Conservation (phyloP, 352 stramenopile species). For the Elongisporangium anandrum region DNA sequence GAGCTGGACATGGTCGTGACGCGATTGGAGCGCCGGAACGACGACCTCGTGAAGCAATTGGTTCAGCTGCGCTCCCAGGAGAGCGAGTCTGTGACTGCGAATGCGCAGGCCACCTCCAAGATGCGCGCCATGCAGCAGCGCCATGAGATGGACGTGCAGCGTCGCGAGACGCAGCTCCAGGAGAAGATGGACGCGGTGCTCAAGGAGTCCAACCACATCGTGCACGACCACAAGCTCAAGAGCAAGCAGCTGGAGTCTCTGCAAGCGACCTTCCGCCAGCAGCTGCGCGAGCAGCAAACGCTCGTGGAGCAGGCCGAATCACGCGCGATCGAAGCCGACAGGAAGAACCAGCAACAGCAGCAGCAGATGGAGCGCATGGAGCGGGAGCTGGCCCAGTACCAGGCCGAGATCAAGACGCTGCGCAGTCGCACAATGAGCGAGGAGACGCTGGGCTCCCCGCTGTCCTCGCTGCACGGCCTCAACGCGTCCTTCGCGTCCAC, state of each 20-base stretch:
- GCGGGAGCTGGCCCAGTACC: slow-evolving; percentile 8
- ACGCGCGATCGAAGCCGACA: slow-evolving; percentile 13
- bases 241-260: slow-evolving; percentile 24
- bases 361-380: slow-evolving; percentile 9
- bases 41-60: slow-evolving; percentile 22
- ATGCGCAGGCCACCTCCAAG: slow-evolving; percentile 35
- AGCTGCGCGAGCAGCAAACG: slow-evolving; percentile 15
- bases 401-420: slow-evolving; percentile 2
- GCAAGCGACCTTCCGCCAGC: slow-evolving; percentile 9
- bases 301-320: slow-evolving; percentile 11
- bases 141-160: slow-evolving; percentile 30
- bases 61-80: slow-evolving; percentile 13
- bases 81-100: slow-evolving; percentile 15
- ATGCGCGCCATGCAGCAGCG: slow-evolving; percentile 49
- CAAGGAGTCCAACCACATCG: slow-evolving; percentile 40
- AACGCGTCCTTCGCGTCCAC: slow-evolving; percentile 4
- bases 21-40: slow-evolving; percentile 26
- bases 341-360: slow-evolving; percentile 14
- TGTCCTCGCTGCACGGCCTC: not conserved
- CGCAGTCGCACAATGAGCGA: not conserved
- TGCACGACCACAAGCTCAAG: slow-evolving; percentile 49
- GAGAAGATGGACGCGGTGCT: slow-evolving; percentile 51
- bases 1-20: slow-evolving; percentile 37
- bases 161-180: slow-evolving; percentile 22
- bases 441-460: not conserved